Evolutionary conservation across 2,329 filamentous ascomycete species (phyloP).

Genomic region (Cladobotryum mycophilum): DNA sequence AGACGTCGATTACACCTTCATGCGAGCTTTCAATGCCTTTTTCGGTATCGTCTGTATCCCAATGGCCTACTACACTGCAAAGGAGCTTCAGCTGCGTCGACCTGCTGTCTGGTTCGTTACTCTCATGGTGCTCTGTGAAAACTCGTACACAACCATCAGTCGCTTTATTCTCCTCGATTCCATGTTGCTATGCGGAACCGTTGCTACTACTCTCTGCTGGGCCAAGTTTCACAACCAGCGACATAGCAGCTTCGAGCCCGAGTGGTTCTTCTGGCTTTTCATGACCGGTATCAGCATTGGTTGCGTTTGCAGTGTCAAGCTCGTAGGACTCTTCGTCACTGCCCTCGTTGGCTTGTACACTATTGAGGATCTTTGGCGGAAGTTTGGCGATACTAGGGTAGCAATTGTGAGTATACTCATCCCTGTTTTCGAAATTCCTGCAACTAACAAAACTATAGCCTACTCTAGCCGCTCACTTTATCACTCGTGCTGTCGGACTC

Average conservation of each 20-base stretch:
- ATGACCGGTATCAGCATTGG: slow-evolving; percentile 93
- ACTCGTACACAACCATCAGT: slow-evolving; percentile 98
- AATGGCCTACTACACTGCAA: slow-evolving; percentile 90
- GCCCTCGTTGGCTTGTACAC: slow-evolving; percentile 94
- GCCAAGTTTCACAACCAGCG: slow-evolving; percentile 90
- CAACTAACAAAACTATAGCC: slow-evolving; percentile 22
- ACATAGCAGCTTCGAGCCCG: slow-evolving; percentile 74
- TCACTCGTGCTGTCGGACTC: slow-evolving; percentile 73
- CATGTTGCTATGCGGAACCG: slow-evolving; percentile 98
- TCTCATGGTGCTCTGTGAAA: slow-evolving; percentile 96
- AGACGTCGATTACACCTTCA: slow-evolving; percentile 94
- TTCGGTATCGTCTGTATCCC: slow-evolving; percentile 92
- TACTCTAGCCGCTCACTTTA: slow-evolving; percentile 71
- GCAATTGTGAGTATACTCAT: slow-evolving; percentile 54
- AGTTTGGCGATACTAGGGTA: slow-evolving; percentile 93
- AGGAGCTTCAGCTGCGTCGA: slow-evolving; percentile 78
- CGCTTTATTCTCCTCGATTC: slow-evolving; percentile 97
- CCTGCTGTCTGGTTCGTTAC: slow-evolving; percentile 92
- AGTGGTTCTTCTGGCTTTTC: slow-evolving; percentile 94
- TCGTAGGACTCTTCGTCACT: slow-evolving; percentile 93
- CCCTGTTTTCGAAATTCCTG: not conserved
- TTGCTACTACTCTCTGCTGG: slow-evolving; percentile 95
- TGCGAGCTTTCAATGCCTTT: slow-evolving; percentile 94
- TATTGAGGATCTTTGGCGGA: slow-evolving; percentile 93
- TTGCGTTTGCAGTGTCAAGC: slow-evolving; percentile 97